phyloP scores from a whole-genome alignment of 1,139 yeast genomes.

The Blastobotrys persicus region DNA sequence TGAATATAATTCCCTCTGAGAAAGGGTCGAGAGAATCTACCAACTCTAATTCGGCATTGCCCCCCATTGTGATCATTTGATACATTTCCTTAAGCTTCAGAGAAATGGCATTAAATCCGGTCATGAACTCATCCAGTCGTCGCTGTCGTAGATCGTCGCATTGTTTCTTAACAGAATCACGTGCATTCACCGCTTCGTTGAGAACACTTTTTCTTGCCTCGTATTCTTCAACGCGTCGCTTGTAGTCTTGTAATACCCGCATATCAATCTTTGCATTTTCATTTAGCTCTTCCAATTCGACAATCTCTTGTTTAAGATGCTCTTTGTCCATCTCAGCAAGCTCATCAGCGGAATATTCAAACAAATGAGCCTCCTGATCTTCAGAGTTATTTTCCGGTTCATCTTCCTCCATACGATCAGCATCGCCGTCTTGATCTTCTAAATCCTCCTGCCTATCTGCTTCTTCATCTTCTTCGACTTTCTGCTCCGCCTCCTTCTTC shows the following conservation, averaged over 20 bases:
- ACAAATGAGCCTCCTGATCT: slow-evolving; percentile 15
- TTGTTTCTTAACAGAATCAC: slow-evolving; percentile 63
- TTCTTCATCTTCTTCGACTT: slow-evolving; percentile 18
- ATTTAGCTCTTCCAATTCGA: slow-evolving; percentile 54
- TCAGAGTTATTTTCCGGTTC: slow-evolving; percentile 18
- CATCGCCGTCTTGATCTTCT: slow-evolving; percentile 21
- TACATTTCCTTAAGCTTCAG: slow-evolving; percentile 93
- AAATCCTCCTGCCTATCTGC: slow-evolving; percentile 23
- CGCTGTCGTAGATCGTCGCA: slow-evolving; percentile 71
- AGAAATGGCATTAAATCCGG: slow-evolving; percentile 84
- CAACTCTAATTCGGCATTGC: slow-evolving; percentile 94
- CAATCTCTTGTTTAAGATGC: slow-evolving; percentile 52
- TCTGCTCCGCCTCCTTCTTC: slow-evolving; percentile 12
- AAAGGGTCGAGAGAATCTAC: slow-evolving; percentile 98
- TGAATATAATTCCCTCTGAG: slow-evolving; percentile 91
- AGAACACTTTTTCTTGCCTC: slow-evolving; percentile 61
- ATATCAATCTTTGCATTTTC: slow-evolving; percentile 64
- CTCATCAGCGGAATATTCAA: slow-evolving; percentile 50
- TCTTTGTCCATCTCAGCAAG: slow-evolving; percentile 51
- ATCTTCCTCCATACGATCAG: slow-evolving; percentile 16
- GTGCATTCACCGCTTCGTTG: slow-evolving; percentile 59
- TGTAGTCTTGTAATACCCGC: slow-evolving; percentile 75
- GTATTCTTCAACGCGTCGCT: slow-evolving; percentile 62
- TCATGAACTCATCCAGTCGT: slow-evolving; percentile 87
- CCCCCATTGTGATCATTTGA: slow-evolving; percentile 98